Base-by-base conservation (phyloP, 1,284 basidiomycete genomes). In the Ustilago tritici region DNA sequence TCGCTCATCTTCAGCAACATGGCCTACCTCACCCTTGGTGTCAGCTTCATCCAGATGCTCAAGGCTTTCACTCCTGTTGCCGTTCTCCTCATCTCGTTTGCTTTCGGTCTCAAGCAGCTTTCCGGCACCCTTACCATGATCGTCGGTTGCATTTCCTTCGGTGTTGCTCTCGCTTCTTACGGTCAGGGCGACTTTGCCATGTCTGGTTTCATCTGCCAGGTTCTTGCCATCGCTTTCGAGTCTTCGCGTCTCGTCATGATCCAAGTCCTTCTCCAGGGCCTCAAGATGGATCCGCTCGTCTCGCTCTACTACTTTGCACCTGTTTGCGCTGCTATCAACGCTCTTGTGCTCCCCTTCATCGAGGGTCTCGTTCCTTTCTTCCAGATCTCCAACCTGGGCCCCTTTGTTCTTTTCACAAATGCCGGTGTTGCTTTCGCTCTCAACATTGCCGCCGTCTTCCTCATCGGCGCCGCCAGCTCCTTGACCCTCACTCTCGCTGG, bases 11-110 rank as follows among this genome's bases (percentile, higher is more conserved):
- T 96, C 65, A 93, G 92, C 87, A 98, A 98, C 88, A 95, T 93
- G 63, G 95, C 95, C 15, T 98, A 98, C 87, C 91, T 98, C 40
- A 92, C 94, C 73, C 91, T 98, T 64, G 92, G 91, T 74, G 93
- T 98, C 35, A 91, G 93, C 1, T 98, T 95, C 88, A 97, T 98
- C 79, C 95, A 98, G 87, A 98, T 98, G 95, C 92, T 98, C 88
- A 97, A 97, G 91, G 96, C 95, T 9, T 98, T 98, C 88, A 93
- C 90, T n/a, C 95, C 95, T 0, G 95, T 98, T 15, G 94, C 95
- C 1, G 97, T 98, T 81, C 90, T 98, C 38, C 90, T 98, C 78
- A 95, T 98, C 84, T 95, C 95, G 9, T 98, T 95, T 90, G 89
- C 90, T 0, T 93, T 93, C 89, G 92, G 92, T 76, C 91, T 95